Evolutionary conservation across 2,329 filamentous ascomycete genomes (phyloP).

Genomic region (Ophiostoma quercus): DNA sequence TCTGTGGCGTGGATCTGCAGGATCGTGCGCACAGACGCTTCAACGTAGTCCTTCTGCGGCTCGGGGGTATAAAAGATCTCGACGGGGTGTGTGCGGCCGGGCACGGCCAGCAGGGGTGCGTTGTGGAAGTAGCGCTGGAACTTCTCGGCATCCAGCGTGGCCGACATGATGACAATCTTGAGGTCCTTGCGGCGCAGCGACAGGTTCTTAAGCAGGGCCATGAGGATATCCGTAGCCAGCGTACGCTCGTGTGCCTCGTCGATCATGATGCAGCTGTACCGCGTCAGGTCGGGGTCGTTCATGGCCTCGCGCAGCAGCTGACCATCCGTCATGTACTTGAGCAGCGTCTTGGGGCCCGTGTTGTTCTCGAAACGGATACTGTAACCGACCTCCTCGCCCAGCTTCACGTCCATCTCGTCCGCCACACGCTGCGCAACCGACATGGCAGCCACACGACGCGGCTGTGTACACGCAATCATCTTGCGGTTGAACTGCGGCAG

Average conservation of each 20-base stretch:
- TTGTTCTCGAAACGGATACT: constrained; percentile 98
- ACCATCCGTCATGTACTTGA: constrained; percentile 99
- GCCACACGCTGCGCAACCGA: constrained; percentile 97
- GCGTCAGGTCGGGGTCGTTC: constrained; percentile 84
- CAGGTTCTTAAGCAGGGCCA: constrained; percentile 92
- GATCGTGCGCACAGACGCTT: constrained; percentile 89
- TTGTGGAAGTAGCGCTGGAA: constrained; percentile 97
- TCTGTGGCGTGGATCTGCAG: constrained; percentile 95
- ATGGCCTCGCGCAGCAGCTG: constrained; percentile 96
- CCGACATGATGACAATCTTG: constrained; percentile 99
- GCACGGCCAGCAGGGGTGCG: constrained; percentile 86
- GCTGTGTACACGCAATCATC: constrained; percentile 95
- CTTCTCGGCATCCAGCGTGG: constrained; percentile 93
- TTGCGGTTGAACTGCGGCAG: constrained; percentile 80
- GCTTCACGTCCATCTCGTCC: constrained; percentile 86
- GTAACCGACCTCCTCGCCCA: constrained; percentile 95
- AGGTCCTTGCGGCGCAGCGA: constrained; percentile 75
- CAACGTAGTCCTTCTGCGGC: constrained; percentile 92
- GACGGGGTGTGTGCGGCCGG: constrained; percentile 90
- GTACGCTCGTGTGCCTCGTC: constrained; percentile 98
- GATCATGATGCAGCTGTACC: constrained; percentile 96
- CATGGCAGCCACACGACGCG: constrained; percentile 96
- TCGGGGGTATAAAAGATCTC: constrained; percentile 98
- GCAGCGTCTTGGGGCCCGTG: constrained; percentile 78
- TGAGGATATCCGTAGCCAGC: constrained; percentile 92